These are phyloP conservation scores for Flaveria linearis DNA, from an alignment of 129 eudicot species.

Conservation along the genomic window DNA sequence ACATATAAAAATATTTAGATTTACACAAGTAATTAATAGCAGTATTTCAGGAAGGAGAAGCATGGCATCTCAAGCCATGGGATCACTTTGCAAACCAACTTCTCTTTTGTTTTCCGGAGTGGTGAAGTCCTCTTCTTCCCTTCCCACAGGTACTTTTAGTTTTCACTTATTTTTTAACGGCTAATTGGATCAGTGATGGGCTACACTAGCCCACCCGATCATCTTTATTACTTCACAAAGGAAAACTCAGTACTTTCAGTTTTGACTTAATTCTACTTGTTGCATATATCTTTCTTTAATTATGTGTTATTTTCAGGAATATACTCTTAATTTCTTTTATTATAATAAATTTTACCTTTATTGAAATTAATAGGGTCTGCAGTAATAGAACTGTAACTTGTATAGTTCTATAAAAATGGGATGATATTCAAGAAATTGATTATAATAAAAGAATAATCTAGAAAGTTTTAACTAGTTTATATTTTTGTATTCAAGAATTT, in stretches of 20 bases:
- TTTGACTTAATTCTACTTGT: neutral
- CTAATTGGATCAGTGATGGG: too few relatives aligned
- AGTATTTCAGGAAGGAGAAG: neutral
- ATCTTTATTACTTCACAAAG: too few relatives aligned
- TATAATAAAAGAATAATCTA: too few relatives aligned
- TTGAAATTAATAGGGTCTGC: neutral
- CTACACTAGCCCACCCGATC: too few relatives aligned
- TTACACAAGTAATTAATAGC: neutral
- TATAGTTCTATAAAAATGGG: too few relatives aligned
- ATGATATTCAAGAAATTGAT: too few relatives aligned
- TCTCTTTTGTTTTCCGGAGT: neutral
- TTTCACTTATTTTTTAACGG: neutral
- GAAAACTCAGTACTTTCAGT: too few relatives aligned
- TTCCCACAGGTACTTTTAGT: slow-evolving; percentile 1
- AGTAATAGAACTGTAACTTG: too few relatives aligned
- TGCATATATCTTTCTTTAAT: neutral
- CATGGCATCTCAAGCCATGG: slow-evolving; percentile 29
- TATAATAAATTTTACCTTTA: neutral
- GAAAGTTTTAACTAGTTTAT: neutral
- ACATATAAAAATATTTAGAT: neutral
- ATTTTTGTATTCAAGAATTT: neutral
- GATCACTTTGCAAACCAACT: slow-evolving; percentile 29
- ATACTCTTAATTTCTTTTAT: neutral
- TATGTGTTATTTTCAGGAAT: neutral
- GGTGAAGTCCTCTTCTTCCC: slow-evolving; percentile 13